Evolutionary conservation across 441 rosid genomes (phyloP), one percentile per base, ranked within the genome.

Genomic region (Macaranga tanarius): DNA sequence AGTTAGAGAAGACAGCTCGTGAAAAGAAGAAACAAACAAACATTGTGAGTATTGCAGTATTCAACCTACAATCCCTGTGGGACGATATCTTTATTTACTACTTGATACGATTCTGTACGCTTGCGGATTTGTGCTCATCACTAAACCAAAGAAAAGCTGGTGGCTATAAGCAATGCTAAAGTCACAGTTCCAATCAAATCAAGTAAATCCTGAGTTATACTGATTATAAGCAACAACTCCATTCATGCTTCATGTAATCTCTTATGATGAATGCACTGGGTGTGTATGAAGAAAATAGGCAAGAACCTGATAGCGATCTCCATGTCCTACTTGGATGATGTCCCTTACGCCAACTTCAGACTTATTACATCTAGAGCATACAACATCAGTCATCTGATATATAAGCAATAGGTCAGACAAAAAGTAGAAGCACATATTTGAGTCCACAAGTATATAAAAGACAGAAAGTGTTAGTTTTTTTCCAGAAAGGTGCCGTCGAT

Each of bases 261-360:
- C 17, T 52, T 22, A 17, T 6, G 56, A 19, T 10, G 22, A 52
- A 52, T 22, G 11, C 9, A 42, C 44, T 13, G 9, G 5, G 0
- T 22, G 25, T 42, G 54, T 54, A 25, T 8, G 20, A 51, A 69
- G 28, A 47, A 38, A 70, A 67, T 42, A 62, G 44, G 69, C 28
- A 81, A 64, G 63, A 71, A 95, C 99, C 98, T 95, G 94, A 75
- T 95, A 95, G 74, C 98, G 93, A 77, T 86, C 97, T 61, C 95
- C 96, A 71, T 88, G 96, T 65, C 99, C 98, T 65, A 97, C 97
- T 84, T 93, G 99, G 80, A 95, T 95, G 70, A 95, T 90, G 77
- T 95, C 99, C 80, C 91, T 84, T 69, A 93, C 74, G 16, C 97
- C 95, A 0, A 93, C 99, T 77, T 87, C 86, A 19, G 73, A 68